Conservation (phyloP, 257 asterid species). For the Plantago major region DNA sequence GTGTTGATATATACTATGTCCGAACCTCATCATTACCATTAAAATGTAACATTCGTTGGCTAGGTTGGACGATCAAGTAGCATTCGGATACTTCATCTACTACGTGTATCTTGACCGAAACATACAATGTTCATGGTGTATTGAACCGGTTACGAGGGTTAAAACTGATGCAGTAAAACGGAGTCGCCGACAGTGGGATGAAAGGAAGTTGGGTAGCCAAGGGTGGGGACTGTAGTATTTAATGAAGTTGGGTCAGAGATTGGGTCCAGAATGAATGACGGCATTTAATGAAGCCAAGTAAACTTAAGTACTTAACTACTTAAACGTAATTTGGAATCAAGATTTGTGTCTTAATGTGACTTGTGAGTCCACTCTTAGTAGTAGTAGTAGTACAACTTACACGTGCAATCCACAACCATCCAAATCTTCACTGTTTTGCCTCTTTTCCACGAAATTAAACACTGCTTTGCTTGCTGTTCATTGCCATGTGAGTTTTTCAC, state of each 20-base stretch:
- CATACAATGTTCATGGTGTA: too few species aligned
- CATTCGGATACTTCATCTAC: too few species aligned
- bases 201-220: constrained; percentile 6
- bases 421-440: constrained; percentile 15
- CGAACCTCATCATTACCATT: too few species aligned
- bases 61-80: too few species aligned
- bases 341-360: constrained; percentile 42
- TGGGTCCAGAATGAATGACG: constrained; percentile 35
- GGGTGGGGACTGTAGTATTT: constrained; percentile 16
- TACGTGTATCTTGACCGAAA: too few species aligned
- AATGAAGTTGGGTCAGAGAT: constrained; percentile 40
- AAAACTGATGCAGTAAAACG: not conserved
- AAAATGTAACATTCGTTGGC: too few species aligned
- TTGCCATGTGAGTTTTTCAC: too few species aligned
- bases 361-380: not conserved
- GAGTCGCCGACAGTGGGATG: constrained; percentile 70
- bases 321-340: constrained; percentile 26
- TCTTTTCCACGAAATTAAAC: constrained; percentile 22
- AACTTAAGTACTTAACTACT: too few species aligned
- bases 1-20: too few species aligned
- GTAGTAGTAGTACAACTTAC: constrained; percentile 54
- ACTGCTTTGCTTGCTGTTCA: not conserved
- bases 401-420: constrained; percentile 51
- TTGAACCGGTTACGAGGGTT: not conserved
- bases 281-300: constrained; percentile 25